A percentile compares a stretch with the other conserved stretches of the same genome.
These are phyloP conservation scores for Neoconidiobolus thromboides DNA, from an alignment of 371 early-diverging fungal species.

Conservation along the genomic window DNA sequence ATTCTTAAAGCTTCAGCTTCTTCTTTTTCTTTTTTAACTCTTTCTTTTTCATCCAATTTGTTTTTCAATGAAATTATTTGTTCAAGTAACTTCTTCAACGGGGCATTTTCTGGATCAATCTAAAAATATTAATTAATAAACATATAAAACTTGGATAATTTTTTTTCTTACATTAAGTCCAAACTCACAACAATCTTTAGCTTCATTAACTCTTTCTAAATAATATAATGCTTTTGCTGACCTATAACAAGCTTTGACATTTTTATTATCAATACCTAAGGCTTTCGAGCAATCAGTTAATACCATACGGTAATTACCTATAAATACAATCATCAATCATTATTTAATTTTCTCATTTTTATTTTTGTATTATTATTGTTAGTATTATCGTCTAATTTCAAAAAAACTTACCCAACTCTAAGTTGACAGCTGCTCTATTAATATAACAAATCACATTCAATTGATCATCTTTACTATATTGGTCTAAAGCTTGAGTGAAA, in stretches of 20 bases:
- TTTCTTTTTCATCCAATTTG: constrained; percentile 17
- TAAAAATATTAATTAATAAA: not conserved
- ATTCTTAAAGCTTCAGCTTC: constrained; percentile 13
- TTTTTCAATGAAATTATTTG: constrained; percentile 23
- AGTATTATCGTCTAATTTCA: too few species aligned
- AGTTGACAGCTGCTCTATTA: constrained; percentile 85
- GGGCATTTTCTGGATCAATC: constrained; percentile 47
- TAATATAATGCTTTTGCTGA: constrained; percentile 62
- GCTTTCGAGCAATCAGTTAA: constrained; percentile 78
- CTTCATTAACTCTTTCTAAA: constrained; percentile 64
- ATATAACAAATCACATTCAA: constrained; percentile 58
- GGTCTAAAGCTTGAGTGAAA: constrained; percentile 75
- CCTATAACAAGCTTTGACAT: constrained; percentile 82
- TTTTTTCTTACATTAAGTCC: constrained; percentile 23
- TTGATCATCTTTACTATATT: constrained; percentile 47
- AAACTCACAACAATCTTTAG: constrained; percentile 61
- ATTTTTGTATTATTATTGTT: too few species aligned
- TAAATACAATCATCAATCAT: not conserved
- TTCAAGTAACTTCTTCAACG: constrained; percentile 23
- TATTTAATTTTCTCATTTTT: not conserved
- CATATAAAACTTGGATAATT: not conserved
- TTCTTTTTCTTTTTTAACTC: constrained; percentile 24
- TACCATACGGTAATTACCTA: constrained; percentile 63
- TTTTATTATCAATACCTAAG: constrained; percentile 50
- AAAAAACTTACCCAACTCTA: constrained; percentile 49